These are phyloP conservation scores for Discostella stelligeroides DNA, from an alignment of 108 stramenopile species.

Conservation along the genomic window DNA sequence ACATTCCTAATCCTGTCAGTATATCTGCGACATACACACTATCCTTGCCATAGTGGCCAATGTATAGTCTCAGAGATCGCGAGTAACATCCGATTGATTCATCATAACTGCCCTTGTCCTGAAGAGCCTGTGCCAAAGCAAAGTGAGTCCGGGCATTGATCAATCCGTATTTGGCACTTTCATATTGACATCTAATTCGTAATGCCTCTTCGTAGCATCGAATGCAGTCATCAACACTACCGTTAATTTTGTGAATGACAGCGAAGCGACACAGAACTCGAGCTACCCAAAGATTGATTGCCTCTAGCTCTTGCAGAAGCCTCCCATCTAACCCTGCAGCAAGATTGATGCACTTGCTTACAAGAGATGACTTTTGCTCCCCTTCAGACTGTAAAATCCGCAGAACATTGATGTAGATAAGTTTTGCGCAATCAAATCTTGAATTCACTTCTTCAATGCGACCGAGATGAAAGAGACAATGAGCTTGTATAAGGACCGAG, in stretches of 20 bases:
- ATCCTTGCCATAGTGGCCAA: conserved; percentile 46
- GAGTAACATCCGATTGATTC: conserved; percentile 40
- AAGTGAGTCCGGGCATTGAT: conserved; percentile 24
- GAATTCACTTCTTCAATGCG: conserved; percentile 22
- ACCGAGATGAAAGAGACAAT: conserved; percentile 41
- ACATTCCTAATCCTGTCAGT: conserved; percentile 40
- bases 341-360: background rate
- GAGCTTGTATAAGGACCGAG: conserved; percentile 21
- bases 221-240: conserved; percentile 10
- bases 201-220: conserved; percentile 30
- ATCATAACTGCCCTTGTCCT: conserved; percentile 29
- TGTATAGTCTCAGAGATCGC: conserved; percentile 30
- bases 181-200: conserved; percentile 27
- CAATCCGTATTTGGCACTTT: conserved; percentile 19
- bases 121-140: conserved; percentile 23
- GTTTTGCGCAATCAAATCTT: conserved; percentile 18
- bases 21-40: conserved; percentile 45
- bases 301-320: conserved; percentile 25
- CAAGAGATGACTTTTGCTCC: conserved; percentile 13
- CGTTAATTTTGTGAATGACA: conserved; percentile 23
- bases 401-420: conserved; percentile 24
- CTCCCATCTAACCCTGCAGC: conserved; percentile 2
- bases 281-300: conserved; percentile 45
- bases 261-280: conserved; percentile 31
- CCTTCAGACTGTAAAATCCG: conserved; percentile 34